These are phyloP conservation scores for Acanthamoeba rhysodes DNA, from an alignment of 208 protist species.

Conservation along the genomic window DNA sequence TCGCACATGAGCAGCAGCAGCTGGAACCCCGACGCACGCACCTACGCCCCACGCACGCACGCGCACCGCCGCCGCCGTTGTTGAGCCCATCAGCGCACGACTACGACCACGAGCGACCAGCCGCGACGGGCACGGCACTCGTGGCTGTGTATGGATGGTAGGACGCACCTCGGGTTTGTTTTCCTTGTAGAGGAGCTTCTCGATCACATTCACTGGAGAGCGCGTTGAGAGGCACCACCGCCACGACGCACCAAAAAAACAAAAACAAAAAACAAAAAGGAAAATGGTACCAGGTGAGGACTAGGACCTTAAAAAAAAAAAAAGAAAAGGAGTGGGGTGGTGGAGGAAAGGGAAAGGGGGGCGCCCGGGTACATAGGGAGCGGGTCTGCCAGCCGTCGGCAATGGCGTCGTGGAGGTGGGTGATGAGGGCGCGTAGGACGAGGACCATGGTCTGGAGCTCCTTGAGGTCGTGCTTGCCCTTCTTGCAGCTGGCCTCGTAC, in stretches of 20 bases:
- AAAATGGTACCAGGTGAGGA: too few species aligned
- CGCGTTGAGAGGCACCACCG: background rate
- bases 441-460: constrained; percentile 33
- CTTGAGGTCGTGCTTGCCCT: constrained; percentile 62
- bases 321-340: too few species aligned
- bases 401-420: background rate
- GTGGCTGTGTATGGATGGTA: too few species aligned
- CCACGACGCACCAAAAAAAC: too few species aligned
- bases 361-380: background rate
- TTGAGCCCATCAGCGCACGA: too few species aligned
- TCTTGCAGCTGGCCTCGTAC: constrained; percentile 52
- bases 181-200: constrained; percentile 50
- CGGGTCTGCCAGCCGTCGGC: constrained; percentile 8
- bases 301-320: too few species aligned
- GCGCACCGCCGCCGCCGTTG: background rate
- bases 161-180: background rate
- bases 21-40: constrained; percentile 33
- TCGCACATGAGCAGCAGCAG: constrained; percentile 29
- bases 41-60: background rate
- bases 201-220: constrained; percentile 28
- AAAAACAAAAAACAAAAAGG: too few species aligned
- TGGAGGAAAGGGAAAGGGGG: too few species aligned
- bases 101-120: too few species aligned
- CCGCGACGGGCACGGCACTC: too few species aligned
- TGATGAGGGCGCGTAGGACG: background rate